Conservation (phyloP, 345 rosid species). For the Corchorus olitorius region DNA sequence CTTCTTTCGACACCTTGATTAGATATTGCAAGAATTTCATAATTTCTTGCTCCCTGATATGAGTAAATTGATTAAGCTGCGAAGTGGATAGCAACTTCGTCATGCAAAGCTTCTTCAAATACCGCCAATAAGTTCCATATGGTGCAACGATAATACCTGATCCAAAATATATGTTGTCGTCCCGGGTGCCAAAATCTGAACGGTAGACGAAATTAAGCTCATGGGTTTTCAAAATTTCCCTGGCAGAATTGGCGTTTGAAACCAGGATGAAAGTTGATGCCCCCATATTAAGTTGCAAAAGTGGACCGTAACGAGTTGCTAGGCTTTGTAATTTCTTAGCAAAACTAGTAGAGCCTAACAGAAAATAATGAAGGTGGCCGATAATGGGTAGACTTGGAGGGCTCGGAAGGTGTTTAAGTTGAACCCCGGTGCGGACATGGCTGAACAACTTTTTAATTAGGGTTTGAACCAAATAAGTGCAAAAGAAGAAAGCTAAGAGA, state of each 20-base stretch:
- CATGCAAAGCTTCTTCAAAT: too few species aligned
- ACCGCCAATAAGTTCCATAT: too few species aligned
- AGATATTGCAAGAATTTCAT: too few species aligned
- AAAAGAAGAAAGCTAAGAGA: too few species aligned
- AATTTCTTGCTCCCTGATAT: too few species aligned
- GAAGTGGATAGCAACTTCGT: too few species aligned
- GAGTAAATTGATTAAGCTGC: too few species aligned
- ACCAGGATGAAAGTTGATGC: not conserved
- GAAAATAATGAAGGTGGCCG: not conserved
- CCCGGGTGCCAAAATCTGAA: not conserved
- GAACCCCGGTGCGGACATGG: too few species aligned
- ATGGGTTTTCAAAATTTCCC: conserved; percentile 7
- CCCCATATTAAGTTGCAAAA: not conserved
- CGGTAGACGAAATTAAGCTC: not conserved
- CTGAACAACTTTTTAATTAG: too few species aligned
- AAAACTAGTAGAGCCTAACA: not conserved
- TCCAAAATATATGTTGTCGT: not conserved
- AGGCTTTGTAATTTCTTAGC: not conserved
- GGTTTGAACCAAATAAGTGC: too few species aligned
- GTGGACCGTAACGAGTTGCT: not conserved
- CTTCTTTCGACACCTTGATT: too few species aligned
- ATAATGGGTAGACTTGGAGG: not conserved
- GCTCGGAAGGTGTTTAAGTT: not conserved
- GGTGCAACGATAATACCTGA: not conserved
- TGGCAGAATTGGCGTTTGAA: not conserved